These are phyloP conservation scores for Chlamydomonas reinhardtii DNA, from an alignment of 163 green algal genomes.

Conservation along the genomic window DNA sequence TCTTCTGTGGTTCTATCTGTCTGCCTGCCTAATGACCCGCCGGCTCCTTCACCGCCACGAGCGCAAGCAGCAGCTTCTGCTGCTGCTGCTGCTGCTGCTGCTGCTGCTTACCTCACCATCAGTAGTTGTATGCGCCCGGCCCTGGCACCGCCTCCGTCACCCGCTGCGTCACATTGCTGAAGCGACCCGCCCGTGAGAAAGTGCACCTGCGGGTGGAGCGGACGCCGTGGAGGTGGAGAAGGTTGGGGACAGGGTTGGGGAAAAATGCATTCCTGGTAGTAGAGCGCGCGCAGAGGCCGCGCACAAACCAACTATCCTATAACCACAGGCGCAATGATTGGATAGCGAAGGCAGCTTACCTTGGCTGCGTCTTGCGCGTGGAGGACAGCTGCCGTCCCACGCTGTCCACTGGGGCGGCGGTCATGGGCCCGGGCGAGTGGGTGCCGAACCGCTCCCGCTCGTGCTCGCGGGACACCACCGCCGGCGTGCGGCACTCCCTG, in stretches of 20 bases:
- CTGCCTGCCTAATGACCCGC: no score
- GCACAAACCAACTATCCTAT: no score
- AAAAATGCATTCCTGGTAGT: no score
- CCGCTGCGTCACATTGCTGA: neutral
- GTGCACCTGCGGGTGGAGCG: slow-evolving; percentile 4
- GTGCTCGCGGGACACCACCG: slow-evolving; percentile 30
- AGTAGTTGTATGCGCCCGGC: slow-evolving; percentile 20
- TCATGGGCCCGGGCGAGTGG: slow-evolving; percentile 25
- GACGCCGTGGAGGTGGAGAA: neutral
- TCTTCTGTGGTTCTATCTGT: no score
- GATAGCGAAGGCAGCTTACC: neutral
- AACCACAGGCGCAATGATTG: no score
- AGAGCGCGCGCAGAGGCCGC: no score
- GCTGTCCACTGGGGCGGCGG: slow-evolving; percentile 8
- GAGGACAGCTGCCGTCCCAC: slow-evolving; percentile 16
- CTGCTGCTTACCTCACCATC: no score
- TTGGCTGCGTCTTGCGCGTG: slow-evolving; percentile 24
- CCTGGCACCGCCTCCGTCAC: slow-evolving; percentile 4
- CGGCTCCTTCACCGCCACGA: no score
- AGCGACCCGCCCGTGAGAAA: slow-evolving; percentile 12
- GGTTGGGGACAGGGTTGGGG: no score
- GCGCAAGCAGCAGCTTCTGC: no score
- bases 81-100: no score
- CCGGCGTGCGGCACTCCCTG: slow-evolving; percentile 32
- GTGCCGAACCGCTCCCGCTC: slow-evolving; percentile 22